phyloP scores from a whole-genome alignment of 2,329 filamentous ascomycete species.

The Acephala macrosclerotiorum region DNA sequence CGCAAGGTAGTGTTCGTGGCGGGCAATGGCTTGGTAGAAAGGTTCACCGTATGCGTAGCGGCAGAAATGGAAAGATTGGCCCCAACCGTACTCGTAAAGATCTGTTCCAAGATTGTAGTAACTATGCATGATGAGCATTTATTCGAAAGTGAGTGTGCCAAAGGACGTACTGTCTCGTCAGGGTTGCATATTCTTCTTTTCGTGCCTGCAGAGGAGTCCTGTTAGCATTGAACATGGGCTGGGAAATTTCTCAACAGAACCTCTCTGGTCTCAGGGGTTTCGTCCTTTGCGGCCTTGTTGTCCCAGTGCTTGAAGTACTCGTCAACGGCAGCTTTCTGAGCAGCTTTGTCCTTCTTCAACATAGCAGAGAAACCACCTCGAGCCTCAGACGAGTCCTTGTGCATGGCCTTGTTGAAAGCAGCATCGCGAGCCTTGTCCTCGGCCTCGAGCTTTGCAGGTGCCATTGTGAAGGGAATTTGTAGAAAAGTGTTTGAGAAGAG shows the following conservation, averaged over 20 bases:
- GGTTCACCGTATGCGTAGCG: constrained; percentile 88
- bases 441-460: constrained; percentile 66
- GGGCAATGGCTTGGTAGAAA: constrained; percentile 91
- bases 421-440: constrained; percentile 89
- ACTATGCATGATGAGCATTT: constrained; percentile 51
- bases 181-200: constrained; percentile 87
- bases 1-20: constrained; percentile 97
- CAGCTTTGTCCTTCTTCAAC: constrained; percentile 80
- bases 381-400: constrained; percentile 73
- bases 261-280: constrained; percentile 84
- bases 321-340: constrained; percentile 83
- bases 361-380: constrained; percentile 82
- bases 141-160: neutral
- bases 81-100: constrained; percentile 97
- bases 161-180: constrained; percentile 83
- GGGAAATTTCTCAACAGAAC: constrained; percentile 53
- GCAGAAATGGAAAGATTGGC: constrained; percentile 96
- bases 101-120: constrained; percentile 98
- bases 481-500: constrained; percentile 3
- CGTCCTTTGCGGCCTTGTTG: constrained; percentile 78
- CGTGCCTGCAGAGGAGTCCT: constrained; percentile 62
- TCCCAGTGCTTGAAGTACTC: constrained; percentile 99
- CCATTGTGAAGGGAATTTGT: constrained; percentile 33
- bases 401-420: constrained; percentile 88
- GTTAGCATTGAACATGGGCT: constrained; percentile 15